Percentiles rank a stretch among this genome's conserved stretches.
These are phyloP conservation scores for Pholiota molesta DNA, from an alignment of 768 basidiomycete species.

Conservation along the genomic window DNA sequence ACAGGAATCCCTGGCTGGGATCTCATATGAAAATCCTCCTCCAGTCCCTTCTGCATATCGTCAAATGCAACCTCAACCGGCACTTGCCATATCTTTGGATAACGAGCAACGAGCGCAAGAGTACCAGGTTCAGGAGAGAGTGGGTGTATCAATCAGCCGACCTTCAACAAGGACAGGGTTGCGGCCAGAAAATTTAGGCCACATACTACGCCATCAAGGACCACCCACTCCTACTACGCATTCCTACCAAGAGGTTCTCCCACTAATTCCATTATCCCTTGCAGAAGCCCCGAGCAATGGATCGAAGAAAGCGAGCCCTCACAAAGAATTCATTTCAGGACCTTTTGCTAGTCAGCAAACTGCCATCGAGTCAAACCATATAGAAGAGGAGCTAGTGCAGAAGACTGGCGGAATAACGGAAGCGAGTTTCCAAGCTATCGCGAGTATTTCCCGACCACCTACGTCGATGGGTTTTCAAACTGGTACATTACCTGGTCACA, in stretches of 20 bases:
- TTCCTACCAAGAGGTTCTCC: neutral
- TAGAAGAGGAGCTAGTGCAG: neutral
- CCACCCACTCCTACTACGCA: neutral
- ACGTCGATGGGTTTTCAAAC: neutral
- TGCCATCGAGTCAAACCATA: neutral
- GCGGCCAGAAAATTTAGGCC: neutral
- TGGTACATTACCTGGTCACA: neutral
- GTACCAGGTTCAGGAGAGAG: neutral
- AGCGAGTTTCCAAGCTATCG: neutral
- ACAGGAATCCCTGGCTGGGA: neutral
- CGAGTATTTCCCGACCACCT: neutral
- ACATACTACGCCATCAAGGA: neutral
- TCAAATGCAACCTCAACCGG: neutral
- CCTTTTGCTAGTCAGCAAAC: neutral
- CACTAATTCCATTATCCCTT: neutral
- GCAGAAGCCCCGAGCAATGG: neutral
- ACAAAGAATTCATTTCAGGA: neutral
- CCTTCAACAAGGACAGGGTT: neutral
- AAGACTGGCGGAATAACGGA: neutral
- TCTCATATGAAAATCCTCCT: neutral
- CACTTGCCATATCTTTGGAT: neutral
- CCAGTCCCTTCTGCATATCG: neutral
- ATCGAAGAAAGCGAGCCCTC: neutral
- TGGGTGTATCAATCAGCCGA: neutral
- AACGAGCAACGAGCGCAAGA: neutral